phyloP scores from a whole-genome alignment of 805 yeast species.

The Clavispora vitiphila region DNA sequence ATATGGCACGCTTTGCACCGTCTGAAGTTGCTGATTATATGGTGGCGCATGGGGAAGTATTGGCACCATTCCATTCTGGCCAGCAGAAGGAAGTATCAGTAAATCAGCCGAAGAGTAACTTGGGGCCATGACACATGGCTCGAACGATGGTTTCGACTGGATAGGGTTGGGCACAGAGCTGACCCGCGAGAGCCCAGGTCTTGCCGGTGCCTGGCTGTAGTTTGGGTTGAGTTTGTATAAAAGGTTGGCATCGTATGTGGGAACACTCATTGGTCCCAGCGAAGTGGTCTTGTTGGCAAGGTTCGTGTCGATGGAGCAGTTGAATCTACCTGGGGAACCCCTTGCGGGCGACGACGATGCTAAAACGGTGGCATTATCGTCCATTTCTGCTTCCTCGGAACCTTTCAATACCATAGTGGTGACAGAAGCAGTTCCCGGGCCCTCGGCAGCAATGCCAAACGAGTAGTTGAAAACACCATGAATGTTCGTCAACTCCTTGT shows the following conservation, averaged over 20 bases:
- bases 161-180: background rate
- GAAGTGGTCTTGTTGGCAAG: constrained; percentile 1
- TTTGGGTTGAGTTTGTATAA: constrained; percentile 7
- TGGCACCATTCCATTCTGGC: constrained; percentile 8
- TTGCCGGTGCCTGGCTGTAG: background rate
- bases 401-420: constrained; percentile 3
- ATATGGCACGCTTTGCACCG: background rate
- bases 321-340: constrained; percentile 16
- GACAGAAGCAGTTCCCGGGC: constrained; percentile 3
- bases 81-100: constrained; percentile 12
- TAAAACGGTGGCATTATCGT: constrained; percentile 37
- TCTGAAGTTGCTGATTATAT: background rate
- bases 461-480: constrained; percentile 9
- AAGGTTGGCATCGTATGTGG: constrained; percentile 27
- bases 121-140: background rate
- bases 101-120: background rate
- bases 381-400: constrained; percentile 17
- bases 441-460: constrained; percentile 5
- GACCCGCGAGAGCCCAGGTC: background rate
- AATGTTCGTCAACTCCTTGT: constrained; percentile 1
- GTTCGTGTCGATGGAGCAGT: constrained; percentile 13
- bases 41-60: background rate
- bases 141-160: background rate
- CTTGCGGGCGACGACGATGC: constrained; percentile 38
- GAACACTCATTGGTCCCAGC: constrained; percentile 31